Evolutionary conservation across 441 rosid species (phyloP).

Genomic region (Hura crepitans): DNA sequence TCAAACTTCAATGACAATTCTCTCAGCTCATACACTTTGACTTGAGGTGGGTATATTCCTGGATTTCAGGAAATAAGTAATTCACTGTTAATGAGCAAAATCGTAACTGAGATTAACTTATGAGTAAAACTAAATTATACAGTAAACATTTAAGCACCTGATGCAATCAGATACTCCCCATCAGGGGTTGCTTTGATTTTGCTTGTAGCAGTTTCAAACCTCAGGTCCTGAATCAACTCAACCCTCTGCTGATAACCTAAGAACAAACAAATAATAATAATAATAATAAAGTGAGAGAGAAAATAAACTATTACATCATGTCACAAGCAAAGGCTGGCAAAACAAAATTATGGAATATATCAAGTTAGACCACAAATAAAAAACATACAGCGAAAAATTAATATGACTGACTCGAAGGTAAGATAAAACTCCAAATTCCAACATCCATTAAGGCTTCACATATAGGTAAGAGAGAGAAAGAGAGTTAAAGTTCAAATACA

Average conservation of each 20-base stretch:
- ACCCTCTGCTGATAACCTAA: conserved; percentile 42
- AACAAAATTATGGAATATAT: neutral
- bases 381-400: too few species aligned
- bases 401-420: too few species aligned
- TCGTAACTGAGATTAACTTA: neutral
- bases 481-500: neutral
- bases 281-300: neutral
- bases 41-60: conserved; percentile 90
- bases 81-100: neutral
- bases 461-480: too few species aligned
- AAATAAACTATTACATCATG: neutral
- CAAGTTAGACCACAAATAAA: too few species aligned
- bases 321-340: neutral
- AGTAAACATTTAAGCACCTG: conserved; percentile 40
- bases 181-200: conserved; percentile 75
- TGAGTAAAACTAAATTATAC: neutral
- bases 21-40: conserved; percentile 76
- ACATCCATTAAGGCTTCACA: too few species aligned
- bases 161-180: conserved; percentile 73
- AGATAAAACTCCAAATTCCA: too few species aligned
- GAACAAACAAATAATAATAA: neutral
- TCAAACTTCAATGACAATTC: conserved; percentile 81
- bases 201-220: conserved; percentile 73
- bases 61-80: neutral
- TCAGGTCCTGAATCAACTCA: conserved; percentile 68